These are phyloP conservation scores for Lasiodiplodia gonubiensis DNA, from an alignment of 2,329 filamentous ascomycete species.

Conservation along the genomic window DNA sequence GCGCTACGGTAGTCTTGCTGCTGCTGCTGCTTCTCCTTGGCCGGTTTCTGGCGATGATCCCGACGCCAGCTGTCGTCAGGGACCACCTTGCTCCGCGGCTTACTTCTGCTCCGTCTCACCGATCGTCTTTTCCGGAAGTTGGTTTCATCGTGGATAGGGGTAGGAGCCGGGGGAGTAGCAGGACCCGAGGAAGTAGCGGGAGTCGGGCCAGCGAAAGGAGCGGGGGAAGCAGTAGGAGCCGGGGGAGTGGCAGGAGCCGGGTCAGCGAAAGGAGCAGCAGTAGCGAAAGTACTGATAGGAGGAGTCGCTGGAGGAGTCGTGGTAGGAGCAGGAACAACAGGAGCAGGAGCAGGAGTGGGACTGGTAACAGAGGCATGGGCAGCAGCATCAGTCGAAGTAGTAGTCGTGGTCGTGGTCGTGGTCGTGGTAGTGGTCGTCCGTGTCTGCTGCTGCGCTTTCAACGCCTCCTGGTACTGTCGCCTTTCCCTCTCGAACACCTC, in stretches of 20 bases:
- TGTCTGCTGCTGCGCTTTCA: not conserved
- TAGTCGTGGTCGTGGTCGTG: no score
- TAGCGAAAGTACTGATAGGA: no score
- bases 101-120: not conserved
- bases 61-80: constrained; percentile 10
- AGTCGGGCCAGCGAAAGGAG: no score
- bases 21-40: not conserved
- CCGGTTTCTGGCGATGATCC: not conserved
- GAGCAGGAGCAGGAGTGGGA: no score
- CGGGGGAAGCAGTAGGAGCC: no score
- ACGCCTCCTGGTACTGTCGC: not conserved
- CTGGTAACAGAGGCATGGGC: no score
- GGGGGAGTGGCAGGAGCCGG: no score
- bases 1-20: constrained; percentile 4
- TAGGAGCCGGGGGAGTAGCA: no score
- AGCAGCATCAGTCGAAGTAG: not conserved
- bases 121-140: not conserved
- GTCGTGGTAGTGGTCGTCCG: not conserved
- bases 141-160: not conserved
- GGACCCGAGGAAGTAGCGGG: no score
- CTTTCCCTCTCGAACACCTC: constrained; percentile 19
- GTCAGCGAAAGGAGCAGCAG: no score
- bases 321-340: no score
- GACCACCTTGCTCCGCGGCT: not conserved
- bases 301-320: not conserved